Evolutionary conservation across 176 grass and related monocot species (phyloP).

Genomic region (Puccinellia tenuiflora): DNA sequence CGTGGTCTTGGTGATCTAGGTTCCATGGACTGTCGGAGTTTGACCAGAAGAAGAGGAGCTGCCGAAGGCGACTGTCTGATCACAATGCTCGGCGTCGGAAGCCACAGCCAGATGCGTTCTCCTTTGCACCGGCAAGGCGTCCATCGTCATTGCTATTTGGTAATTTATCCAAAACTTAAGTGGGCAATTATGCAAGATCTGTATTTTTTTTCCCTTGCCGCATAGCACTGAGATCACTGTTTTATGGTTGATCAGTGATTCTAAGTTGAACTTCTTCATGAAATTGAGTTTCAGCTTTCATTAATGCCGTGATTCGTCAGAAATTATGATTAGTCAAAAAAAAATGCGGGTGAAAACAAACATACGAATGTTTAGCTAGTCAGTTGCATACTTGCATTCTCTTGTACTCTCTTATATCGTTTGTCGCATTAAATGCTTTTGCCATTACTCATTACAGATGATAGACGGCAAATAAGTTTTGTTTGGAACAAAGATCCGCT

Average conservation of each 20-base stretch:
- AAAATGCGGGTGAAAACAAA: too few species aligned
- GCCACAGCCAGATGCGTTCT: constrained; percentile 41
- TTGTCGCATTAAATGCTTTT: constrained; percentile 9
- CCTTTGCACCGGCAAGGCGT: constrained; percentile 40
- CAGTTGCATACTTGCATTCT: not conserved
- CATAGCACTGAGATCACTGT: not conserved
- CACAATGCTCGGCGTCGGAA: constrained; percentile 79
- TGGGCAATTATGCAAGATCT: not conserved
- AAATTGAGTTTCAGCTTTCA: not conserved
- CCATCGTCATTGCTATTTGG: constrained; percentile 48
- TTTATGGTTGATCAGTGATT: not conserved
- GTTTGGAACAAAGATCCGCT: constrained; percentile 70
- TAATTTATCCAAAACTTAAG: constrained; percentile 20
- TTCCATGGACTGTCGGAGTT: constrained; percentile 72
- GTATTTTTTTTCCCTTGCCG: not conserved
- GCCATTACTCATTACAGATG: constrained; percentile 53
- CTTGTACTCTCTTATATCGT: not conserved
- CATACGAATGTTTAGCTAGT: not conserved
- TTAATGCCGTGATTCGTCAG: not conserved
- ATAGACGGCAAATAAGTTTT: constrained; percentile 76
- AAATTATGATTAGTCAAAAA: not conserved
- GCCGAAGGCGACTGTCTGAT: constrained; percentile 69
- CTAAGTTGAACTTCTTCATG: not conserved
- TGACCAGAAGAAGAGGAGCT: constrained; percentile 81
- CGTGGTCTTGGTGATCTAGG: constrained; percentile 40